Evolutionary conservation across 1,284 basidiomycete species (phyloP).

Genomic region (Austroboletus olivaceoglutinosus): DNA sequence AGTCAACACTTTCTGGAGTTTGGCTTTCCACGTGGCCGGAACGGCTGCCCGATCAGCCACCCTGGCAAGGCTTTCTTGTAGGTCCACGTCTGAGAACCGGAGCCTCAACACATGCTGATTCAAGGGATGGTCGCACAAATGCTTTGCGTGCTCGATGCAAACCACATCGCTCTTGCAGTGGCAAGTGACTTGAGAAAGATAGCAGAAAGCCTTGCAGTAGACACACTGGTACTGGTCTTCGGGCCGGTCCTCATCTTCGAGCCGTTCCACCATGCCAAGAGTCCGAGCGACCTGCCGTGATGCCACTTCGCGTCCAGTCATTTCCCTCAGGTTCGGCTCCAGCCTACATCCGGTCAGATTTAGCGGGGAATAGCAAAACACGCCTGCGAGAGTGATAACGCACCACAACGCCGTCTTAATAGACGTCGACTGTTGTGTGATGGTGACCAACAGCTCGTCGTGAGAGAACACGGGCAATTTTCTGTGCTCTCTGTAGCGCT

Average conservation of each 20-base stretch:
- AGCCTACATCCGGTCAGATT: slow-evolving; percentile 55
- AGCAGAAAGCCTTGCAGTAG: slow-evolving; percentile 93
- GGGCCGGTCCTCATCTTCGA: slow-evolving; percentile 77
- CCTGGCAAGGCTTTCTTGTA: slow-evolving; percentile 64
- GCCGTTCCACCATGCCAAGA: slow-evolving; percentile 60
- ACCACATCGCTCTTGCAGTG: slow-evolving; percentile 74
- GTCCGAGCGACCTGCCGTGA: slow-evolving; percentile 63
- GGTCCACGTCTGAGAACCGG: slow-evolving; percentile 79
- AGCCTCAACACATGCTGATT: slow-evolving; percentile 69
- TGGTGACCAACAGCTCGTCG: slow-evolving; percentile 94
- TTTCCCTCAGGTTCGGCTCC: slow-evolving; percentile 78
- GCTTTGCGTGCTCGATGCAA: slow-evolving; percentile 82
- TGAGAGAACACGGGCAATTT: slow-evolving; percentile 98
- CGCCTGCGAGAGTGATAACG: slow-evolving; percentile 30
- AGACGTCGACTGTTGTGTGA: slow-evolving; percentile 90
- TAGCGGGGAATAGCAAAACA: slow-evolving; percentile 13
- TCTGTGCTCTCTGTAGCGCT: slow-evolving; percentile 83
- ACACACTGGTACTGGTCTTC: slow-evolving; percentile 96
- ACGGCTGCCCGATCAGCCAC: slow-evolving; percentile 72
- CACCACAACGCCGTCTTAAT: slow-evolving; percentile 93
- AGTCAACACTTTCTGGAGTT: slow-evolving; percentile 65
- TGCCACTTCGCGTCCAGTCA: slow-evolving; percentile 82
- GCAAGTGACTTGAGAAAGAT: slow-evolving; percentile 90
- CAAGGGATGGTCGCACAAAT: slow-evolving; percentile 69
- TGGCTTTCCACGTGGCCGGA: slow-evolving; percentile 74